A percentile compares a stretch with the other conserved stretches of the same genome.
Conservation (phyloP, 1,284 basidiomycete species). For the Stygiomarasmius scandens region DNA sequence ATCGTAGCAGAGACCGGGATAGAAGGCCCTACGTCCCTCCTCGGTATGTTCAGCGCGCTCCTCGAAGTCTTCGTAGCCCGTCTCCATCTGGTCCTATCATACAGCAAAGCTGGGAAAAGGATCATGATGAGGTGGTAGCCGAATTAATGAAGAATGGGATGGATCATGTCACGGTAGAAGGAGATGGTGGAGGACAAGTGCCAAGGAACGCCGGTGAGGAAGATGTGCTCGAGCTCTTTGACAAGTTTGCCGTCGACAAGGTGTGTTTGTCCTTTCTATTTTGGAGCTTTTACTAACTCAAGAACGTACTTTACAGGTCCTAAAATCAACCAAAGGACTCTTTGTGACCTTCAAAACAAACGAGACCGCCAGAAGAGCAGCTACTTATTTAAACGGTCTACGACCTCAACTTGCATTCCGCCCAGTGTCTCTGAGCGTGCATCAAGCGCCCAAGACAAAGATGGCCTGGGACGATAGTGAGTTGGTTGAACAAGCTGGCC, state of each 20-base stretch:
- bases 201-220: slow-evolving; percentile 60
- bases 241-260: slow-evolving; percentile 66
- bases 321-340: slow-evolving; percentile 67
- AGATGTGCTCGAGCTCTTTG: slow-evolving; percentile 62
- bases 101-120: slow-evolving; percentile 15
- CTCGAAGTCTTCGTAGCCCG: neutral
- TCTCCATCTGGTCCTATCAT: neutral
- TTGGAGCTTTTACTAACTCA: slow-evolving; percentile 7
- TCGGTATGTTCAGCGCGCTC: slow-evolving; percentile 2
- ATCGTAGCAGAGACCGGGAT: slow-evolving; percentile 12
- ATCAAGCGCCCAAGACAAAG: slow-evolving; percentile 52
- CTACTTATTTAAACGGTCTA: slow-evolving; percentile 46
- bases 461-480: slow-evolving; percentile 60
- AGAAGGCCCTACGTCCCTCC: neutral
- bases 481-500: slow-evolving; percentile 61
- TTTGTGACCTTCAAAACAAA: slow-evolving; percentile 69
- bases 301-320: slow-evolving; percentile 43
- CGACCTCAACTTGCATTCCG: slow-evolving; percentile 59
- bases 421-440: slow-evolving; percentile 58
- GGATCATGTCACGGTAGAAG: slow-evolving; percentile 65
- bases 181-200: slow-evolving; percentile 36
- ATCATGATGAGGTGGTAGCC: slow-evolving; percentile 52
- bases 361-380: slow-evolving; percentile 64
- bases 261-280: slow-evolving; percentile 41
- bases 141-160: slow-evolving; percentile 61